phyloP scores from a whole-genome alignment of 2,329 filamentous ascomycete genomes.

The Sarocladium oryzae region DNA sequence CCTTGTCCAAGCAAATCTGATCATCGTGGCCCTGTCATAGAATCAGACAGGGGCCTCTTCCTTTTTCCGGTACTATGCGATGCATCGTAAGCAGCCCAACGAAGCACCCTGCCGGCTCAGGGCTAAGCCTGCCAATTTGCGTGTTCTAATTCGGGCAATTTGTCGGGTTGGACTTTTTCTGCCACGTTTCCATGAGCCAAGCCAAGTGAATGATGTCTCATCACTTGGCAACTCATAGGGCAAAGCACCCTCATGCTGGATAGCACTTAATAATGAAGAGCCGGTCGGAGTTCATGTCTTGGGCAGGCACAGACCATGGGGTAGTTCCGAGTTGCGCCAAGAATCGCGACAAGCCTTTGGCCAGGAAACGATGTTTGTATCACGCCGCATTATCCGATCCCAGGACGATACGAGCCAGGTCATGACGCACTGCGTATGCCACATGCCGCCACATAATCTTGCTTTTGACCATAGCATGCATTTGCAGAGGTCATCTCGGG shows the following conservation, averaged over 20 bases:
- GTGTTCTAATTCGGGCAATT: not conserved
- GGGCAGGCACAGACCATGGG: too few species aligned
- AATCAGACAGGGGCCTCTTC: not conserved
- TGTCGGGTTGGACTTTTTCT: not conserved
- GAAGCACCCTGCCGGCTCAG: not conserved
- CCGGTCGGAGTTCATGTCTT: too few species aligned
- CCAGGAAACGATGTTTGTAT: not conserved
- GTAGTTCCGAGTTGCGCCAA: too few species aligned
- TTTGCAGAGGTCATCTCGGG: too few species aligned
- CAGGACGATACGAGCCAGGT: not conserved
- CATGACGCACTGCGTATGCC: not conserved
- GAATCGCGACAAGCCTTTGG: too few species aligned
- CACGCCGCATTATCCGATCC: not conserved
- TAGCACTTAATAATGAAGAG: too few species aligned
- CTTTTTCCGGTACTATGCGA: not conserved
- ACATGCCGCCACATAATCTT: too few species aligned
- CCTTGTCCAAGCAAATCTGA: not conserved
- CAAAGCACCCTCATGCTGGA: not conserved
- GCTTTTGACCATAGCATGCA: too few species aligned
- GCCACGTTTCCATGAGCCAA: not conserved
- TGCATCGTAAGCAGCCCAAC: constrained; percentile 2
- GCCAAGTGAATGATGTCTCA: not conserved
- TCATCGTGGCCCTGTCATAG: not conserved
- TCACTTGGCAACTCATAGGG: not conserved
- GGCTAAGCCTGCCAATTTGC: not conserved